phyloP scores from a whole-genome alignment of 129 eudicot species.

The Saposhnikovia divaricata region DNA sequence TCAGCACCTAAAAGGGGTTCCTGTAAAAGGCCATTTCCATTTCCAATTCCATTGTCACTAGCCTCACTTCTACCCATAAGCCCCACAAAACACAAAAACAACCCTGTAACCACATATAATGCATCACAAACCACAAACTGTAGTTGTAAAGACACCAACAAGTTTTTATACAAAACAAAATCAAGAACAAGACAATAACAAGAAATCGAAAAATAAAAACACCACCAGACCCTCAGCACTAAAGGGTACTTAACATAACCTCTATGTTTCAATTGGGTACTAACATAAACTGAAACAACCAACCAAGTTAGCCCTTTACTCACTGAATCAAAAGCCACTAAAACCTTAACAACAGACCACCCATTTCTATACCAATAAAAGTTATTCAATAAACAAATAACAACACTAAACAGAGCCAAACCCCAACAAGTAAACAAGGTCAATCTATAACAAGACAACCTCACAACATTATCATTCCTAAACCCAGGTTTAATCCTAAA shows the following conservation, averaged over 20 bases:
- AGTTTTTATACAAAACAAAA: constrained; percentile 26
- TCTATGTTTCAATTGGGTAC: constrained; percentile 18
- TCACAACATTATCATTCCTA: background rate
- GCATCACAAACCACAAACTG: constrained; percentile 50
- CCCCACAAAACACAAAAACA: constrained; percentile 51
- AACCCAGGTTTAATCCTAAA: constrained; percentile 17
- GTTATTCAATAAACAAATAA: constrained; percentile 35
- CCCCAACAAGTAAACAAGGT: constrained; percentile 29
- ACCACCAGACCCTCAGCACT: constrained; percentile 72
- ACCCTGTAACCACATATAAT: constrained; percentile 28
- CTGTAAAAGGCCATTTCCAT: constrained; percentile 27
- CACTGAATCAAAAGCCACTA: constrained; percentile 39
- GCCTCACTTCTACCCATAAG: constrained; percentile 23
- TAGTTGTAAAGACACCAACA: constrained; percentile 16
- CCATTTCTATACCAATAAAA: constrained; percentile 73
- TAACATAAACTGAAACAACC: constrained; percentile 35
- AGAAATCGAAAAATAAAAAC: constrained; percentile 41
- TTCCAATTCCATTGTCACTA: constrained; percentile 24
- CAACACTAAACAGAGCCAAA: constrained; percentile 40
- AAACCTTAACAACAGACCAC: constrained; percentile 60
- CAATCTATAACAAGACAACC: constrained; percentile 29
- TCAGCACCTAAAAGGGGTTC: constrained; percentile 61
- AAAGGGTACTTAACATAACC: constrained; percentile 38
- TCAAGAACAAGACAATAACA: constrained; percentile 52
- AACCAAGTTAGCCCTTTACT: constrained; percentile 47